A percentile compares a stretch with the other conserved stretches of the same genome.
Evolutionary conservation across 2,329 filamentous ascomycete species (phyloP).

Genomic region (Oidium heveae): DNA sequence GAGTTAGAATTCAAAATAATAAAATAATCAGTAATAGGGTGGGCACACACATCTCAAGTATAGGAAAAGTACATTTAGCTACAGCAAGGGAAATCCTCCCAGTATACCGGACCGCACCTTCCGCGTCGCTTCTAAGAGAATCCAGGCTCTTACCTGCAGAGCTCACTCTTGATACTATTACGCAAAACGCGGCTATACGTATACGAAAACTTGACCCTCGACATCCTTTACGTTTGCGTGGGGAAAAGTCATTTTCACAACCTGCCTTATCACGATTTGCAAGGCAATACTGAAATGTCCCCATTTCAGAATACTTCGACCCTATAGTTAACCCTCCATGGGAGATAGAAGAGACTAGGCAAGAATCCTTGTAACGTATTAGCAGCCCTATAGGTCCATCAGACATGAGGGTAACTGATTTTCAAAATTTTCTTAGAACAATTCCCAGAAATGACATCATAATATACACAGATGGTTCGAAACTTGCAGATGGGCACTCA

Average conservation of each 20-base stretch:
- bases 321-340: too few relatives aligned
- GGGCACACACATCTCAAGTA: neutral
- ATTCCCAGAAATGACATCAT: neutral
- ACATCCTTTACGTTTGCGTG: neutral
- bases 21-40: neutral
- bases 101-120: neutral
- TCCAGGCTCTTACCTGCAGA: neutral
- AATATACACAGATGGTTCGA: neutral
- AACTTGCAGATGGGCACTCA: neutral
- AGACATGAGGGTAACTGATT: neutral
- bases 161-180: neutral
- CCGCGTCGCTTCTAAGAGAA: neutral
- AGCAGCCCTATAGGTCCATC: neutral
- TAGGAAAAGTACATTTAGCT: too few relatives aligned
- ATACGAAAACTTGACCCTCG: neutral
- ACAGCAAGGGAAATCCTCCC: neutral
- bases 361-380: neutral
- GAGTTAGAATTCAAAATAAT: neutral
- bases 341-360: too few relatives aligned
- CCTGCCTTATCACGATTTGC: neutral
- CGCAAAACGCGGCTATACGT: neutral
- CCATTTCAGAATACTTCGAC: neutral
- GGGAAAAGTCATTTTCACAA: too few relatives aligned
- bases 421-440: too few relatives aligned
- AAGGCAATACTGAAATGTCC: neutral